Conservation (phyloP, 2,329 filamentous ascomycete species). For the Emericellopsis atlantica region DNA sequence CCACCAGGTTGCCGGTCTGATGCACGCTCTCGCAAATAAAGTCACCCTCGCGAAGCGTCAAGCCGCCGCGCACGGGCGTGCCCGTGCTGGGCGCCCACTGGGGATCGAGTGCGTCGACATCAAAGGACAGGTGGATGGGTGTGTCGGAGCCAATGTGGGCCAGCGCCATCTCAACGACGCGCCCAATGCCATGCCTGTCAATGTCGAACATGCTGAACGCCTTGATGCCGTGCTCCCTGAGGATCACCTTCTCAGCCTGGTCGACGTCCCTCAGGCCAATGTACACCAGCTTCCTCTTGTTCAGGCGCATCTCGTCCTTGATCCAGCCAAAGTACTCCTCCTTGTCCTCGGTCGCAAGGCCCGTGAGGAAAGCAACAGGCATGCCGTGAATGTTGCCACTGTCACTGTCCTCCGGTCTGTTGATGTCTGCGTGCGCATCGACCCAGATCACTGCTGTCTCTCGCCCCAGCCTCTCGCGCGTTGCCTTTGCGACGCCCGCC, state of each 20-base stretch:
- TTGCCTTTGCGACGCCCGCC: constrained; percentile 74
- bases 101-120: constrained; percentile 91
- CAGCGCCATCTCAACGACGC: constrained; percentile 96
- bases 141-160: constrained; percentile 90
- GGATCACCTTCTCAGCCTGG: constrained; percentile 80
- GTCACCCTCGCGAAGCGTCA: constrained; percentile 91
- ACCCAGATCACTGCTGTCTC: constrained; percentile 98
- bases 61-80: constrained; percentile 82
- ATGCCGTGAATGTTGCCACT: constrained; percentile 97
- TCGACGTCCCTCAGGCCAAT: constrained; percentile 93
- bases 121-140: constrained; percentile 93
- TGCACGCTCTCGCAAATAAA: constrained; percentile 88
- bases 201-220: constrained; percentile 99
- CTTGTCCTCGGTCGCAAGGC: constrained; percentile 63
- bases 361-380: constrained; percentile 86
- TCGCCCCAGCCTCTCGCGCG: constrained; percentile 65
- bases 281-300: constrained; percentile 80
- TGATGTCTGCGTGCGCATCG: constrained; percentile 96
- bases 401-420: constrained; percentile 79
- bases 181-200: constrained; percentile 86
- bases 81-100: constrained; percentile 95
- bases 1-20: constrained; percentile 64
- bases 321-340: constrained; percentile 88
- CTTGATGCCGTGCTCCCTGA: constrained; percentile 81
- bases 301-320: constrained; percentile 55